Conservation (phyloP, 2,329 filamentous ascomycete species). For the Fusarium succisae region DNA sequence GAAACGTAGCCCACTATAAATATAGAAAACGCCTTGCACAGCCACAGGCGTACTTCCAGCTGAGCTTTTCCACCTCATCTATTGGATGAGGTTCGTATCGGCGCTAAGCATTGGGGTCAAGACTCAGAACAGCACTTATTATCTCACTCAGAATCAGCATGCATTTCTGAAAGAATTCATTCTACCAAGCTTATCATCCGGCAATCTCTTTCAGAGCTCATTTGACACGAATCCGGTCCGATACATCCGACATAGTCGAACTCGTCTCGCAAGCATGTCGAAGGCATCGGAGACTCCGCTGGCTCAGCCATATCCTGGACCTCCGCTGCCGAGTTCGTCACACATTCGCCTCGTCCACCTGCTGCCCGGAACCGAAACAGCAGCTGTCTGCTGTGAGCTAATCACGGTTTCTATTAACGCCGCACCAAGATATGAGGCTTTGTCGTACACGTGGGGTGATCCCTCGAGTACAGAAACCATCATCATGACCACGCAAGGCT, state of each 20-base stretch:
- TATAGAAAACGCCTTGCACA: background rate
- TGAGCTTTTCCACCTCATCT: background rate
- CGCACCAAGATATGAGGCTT: background rate
- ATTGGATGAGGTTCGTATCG: background rate
- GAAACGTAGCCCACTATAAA: background rate
- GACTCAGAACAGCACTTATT: no score
- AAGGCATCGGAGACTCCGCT: no score
- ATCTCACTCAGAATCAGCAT: background rate
- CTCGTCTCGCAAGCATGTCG: background rate
- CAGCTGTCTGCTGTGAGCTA: no score
- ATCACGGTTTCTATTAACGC: background rate
- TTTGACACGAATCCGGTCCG: no score
- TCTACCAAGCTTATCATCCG: no score
- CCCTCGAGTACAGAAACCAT: background rate
- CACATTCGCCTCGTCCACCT: background rate
- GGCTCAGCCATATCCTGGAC: background rate
- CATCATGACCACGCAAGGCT: background rate
- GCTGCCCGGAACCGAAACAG: rapidly evolving
- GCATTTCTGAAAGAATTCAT: rapidly evolving
- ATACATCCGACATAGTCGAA: rapidly evolving
- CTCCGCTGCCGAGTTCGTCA: background rate
- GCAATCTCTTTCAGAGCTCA: background rate
- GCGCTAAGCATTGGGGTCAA: background rate
- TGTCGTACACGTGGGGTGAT: background rate
- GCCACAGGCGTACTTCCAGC: background rate